Base-by-base conservation (phyloP, 106 monocot species). In the Acorus calamus region DNA sequence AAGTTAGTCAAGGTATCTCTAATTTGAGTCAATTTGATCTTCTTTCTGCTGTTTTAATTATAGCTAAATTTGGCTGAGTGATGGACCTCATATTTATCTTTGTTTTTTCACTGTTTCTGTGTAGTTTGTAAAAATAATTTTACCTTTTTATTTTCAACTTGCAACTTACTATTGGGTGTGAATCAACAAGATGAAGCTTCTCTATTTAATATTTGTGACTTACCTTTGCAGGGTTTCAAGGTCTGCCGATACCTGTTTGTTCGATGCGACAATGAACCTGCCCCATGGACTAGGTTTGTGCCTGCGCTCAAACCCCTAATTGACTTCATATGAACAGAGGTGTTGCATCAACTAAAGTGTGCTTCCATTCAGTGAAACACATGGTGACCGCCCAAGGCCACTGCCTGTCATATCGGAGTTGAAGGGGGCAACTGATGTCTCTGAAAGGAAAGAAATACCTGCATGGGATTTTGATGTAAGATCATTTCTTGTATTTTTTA, bases 231-330 rank as follows among this genome's bases (percentile, higher is more conserved):
- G 96, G 96, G 91, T 59, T 83, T 74, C 60, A 83, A 82, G 77
- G 90, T 96, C 41, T 96, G 96, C 60, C 59, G 91, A 8, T 96
- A 96, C 60, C 82, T 91, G 2, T 91, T 96, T 83, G 96, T 91
- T 49, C 74, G 96, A 10, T 91, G 90, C 72, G 96, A 96, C 59
- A 96, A 96, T 74, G 84, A 85, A 63, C 96, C 96, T 44, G 96
- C 96, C 59, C 96, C 96, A 52, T 96, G 96, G 96, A 87, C 96
- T 62, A 96, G 90, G 94, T 83, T 69, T 10, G 55, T 1, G 28
- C 28, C 28, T 28, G 28, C 1, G 28, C 28, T 28, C 28, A 28
- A 28, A 28, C 28, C 28, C 28, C 28, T 28, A 28, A 28, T 1
- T 28, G 28, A 28, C 28, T 28, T 28, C 28, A 28, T 28, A 28